Conservation (phyloP, 2,329 filamentous ascomycete species). For the Exophiala phaeomuriformis region DNA sequence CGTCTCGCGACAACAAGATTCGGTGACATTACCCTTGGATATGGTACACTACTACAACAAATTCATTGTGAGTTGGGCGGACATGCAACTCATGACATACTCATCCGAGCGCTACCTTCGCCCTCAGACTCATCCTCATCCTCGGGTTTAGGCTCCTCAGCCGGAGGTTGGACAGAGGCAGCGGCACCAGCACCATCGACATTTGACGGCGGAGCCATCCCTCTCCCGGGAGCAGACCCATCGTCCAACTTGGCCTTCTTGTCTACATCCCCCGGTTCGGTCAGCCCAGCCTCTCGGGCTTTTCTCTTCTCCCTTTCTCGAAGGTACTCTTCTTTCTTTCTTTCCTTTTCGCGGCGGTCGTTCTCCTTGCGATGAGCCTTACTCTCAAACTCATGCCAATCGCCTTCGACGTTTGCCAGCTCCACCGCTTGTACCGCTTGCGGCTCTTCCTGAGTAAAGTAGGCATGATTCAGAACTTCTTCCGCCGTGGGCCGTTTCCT, state of each 20-base stretch:
- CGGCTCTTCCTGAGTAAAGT: conserved; percentile 80
- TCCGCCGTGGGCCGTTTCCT: conserved; percentile 72
- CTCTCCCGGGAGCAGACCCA: not conserved
- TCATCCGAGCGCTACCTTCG: conserved; percentile 26
- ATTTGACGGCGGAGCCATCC: conserved; percentile 9
- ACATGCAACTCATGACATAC: conserved; percentile 19
- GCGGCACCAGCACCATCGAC: conserved; percentile 6
- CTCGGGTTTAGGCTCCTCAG: conserved; percentile 11
- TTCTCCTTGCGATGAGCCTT: conserved; percentile 90
- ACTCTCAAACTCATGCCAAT: conserved; percentile 98
- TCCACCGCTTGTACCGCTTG: conserved; percentile 68
- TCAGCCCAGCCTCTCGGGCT: conserved; percentile 29
- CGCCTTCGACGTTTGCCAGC: conserved; percentile 74
- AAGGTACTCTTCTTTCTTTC: conserved; percentile 45
- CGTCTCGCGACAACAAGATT: no score
- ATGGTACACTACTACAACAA: not conserved
- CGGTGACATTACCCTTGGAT: no score
- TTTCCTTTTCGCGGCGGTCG: conserved; percentile 57
- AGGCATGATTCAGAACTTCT: conserved; percentile 76
- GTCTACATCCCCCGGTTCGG: conserved; percentile 5
- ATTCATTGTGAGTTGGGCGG: not conserved
- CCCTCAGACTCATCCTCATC: conserved; percentile 20
- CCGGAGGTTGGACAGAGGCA: not conserved
- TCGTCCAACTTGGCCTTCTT: conserved; percentile 15
- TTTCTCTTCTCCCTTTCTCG: conserved; percentile 42